Evolutionary conservation across 1,284 basidiomycete genomes (phyloP).

Genomic region (Cronartium ribicola): DNA sequence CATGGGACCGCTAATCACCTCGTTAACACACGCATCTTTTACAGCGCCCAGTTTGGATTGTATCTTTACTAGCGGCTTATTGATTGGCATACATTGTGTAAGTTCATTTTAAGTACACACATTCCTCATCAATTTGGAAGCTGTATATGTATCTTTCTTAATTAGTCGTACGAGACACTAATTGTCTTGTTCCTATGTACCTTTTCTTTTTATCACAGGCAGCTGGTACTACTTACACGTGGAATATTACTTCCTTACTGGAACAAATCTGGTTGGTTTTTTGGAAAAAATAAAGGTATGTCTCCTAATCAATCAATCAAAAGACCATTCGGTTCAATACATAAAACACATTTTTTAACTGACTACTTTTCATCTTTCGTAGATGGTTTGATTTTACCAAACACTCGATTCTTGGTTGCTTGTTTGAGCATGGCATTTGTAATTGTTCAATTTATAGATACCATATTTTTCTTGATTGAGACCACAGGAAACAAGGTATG

Average conservation of each 20-base stretch:
- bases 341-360: neutral
- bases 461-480: neutral
- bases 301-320: neutral
- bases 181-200: no score
- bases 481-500: neutral
- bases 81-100: neutral
- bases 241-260: neutral
- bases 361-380: neutral
- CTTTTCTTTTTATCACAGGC: neutral
- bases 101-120: neutral
- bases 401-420: constrained; percentile 3
- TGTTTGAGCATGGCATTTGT: neutral
- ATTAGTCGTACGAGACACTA: no score
- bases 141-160: neutral
- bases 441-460: neutral
- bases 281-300: neutral
- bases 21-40: neutral
- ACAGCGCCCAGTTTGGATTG: neutral
- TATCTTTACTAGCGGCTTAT: neutral
- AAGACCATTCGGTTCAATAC: neutral
- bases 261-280: neutral
- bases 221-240: neutral
- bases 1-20: no score
- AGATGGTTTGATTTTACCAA: constrained; percentile 1
- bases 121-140: neutral